These are phyloP conservation scores for Tylopilus sp. DNA, from an alignment of 1,284 basidiomycete genomes.

Conservation along the genomic window DNA sequence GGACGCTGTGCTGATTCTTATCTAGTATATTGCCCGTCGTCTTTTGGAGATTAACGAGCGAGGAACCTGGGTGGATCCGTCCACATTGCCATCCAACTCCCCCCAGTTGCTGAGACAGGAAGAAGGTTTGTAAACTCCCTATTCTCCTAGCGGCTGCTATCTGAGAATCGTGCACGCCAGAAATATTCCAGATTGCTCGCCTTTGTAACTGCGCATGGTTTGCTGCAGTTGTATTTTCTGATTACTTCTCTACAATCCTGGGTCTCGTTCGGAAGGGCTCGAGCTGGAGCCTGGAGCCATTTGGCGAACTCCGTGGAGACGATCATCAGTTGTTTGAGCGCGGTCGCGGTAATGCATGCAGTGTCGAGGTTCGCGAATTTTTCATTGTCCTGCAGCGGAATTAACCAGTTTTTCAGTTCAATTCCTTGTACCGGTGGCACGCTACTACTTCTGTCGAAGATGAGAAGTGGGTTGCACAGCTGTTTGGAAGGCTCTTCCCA, in stretches of 20 bases:
- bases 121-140: conserved; percentile 35
- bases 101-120: conserved; percentile 55
- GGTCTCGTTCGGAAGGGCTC: conserved; percentile 66
- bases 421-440: conserved; percentile 80
- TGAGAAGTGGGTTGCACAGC: conserved; percentile 57
- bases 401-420: conserved; percentile 50
- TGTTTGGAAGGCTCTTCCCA: conserved; percentile 51
- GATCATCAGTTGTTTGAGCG: conserved; percentile 64
- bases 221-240: conserved; percentile 63
- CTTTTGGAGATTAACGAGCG: conserved; percentile 77
- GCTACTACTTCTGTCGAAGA: conserved; percentile 66
- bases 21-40: conserved; percentile 72
- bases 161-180: conserved; percentile 24
- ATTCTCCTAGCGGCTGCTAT: not conserved
- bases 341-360: conserved; percentile 71
- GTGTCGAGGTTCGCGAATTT: conserved; percentile 55
- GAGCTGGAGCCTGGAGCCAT: conserved; percentile 67
- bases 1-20: not conserved
- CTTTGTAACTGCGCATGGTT: conserved; percentile 79
- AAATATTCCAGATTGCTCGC: conserved; percentile 75
- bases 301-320: conserved; percentile 56
- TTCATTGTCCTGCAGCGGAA: not conserved
- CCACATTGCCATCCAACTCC: conserved; percentile 34
- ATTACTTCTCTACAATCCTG: conserved; percentile 72
- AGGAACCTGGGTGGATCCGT: conserved; percentile 52